These are phyloP conservation scores for Plasmodium gonderi DNA, from an alignment of 169 alveolate species.

Conservation along the genomic window DNA sequence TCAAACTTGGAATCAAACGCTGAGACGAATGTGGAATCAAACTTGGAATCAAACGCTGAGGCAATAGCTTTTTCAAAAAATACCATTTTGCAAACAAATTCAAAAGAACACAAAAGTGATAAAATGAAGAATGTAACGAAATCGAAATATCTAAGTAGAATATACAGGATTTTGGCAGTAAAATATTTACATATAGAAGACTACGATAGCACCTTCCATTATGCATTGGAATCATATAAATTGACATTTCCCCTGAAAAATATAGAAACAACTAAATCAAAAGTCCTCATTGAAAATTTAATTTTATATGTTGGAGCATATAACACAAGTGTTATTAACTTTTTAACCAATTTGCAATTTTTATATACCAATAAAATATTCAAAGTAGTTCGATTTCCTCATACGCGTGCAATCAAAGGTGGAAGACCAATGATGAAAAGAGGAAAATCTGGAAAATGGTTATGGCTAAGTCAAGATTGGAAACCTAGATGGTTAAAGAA, in stretches of 20 bases:
- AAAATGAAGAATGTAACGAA: neutral
- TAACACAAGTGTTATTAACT: slow-evolving; percentile 17
- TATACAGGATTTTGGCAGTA: slow-evolving; percentile 55
- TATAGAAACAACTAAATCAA: slow-evolving; percentile 50
- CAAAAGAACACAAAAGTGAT: neutral
- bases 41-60: too few relatives aligned
- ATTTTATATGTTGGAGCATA: slow-evolving; percentile 66
- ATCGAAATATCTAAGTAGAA: slow-evolving; percentile 45
- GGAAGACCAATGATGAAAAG: slow-evolving; percentile 76
- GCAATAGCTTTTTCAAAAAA: neutral
- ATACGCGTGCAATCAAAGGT: slow-evolving; percentile 66
- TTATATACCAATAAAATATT: slow-evolving; percentile 60
- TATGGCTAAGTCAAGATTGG: slow-evolving; percentile 76
- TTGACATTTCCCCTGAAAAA: slow-evolving; percentile 41
- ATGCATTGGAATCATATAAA: slow-evolving; percentile 62
- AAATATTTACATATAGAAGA: slow-evolving; percentile 45
- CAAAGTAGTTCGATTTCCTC: slow-evolving; percentile 53
- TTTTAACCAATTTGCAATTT: slow-evolving; percentile 49
- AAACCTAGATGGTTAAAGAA: slow-evolving; percentile 73
- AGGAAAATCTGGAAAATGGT: slow-evolving; percentile 75
- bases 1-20: too few relatives aligned
- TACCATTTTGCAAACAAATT: neutral
- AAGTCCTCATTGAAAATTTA: slow-evolving; percentile 71
- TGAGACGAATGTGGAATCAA: too few relatives aligned
- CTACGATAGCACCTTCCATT: slow-evolving; percentile 4